phyloP scores from a whole-genome alignment of 2,329 filamentous ascomycete genomes.

The Penicillium olsonii region DNA sequence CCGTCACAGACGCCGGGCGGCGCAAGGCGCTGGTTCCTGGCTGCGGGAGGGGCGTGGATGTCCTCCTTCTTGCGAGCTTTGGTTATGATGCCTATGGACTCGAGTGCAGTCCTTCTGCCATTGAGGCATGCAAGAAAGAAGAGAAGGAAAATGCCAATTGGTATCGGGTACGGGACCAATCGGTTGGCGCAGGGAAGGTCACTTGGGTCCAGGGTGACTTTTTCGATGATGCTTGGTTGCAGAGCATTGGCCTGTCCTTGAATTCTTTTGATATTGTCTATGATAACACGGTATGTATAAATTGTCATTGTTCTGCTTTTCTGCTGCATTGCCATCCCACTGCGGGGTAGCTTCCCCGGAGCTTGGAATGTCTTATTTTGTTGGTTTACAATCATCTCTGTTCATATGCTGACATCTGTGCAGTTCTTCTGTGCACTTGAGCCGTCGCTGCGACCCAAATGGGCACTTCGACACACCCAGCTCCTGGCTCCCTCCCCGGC shows the following conservation, averaged over 20 bases:
- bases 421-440: conserved; percentile 65
- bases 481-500: conserved; percentile 51
- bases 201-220: conserved; percentile 49
- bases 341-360: not conserved
- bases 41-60: conserved; percentile 81
- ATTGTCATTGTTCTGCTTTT: not conserved
- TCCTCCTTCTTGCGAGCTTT: conserved; percentile 69
- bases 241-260: conserved; percentile 32
- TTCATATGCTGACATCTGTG: conserved; percentile 12
- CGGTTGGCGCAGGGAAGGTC: conserved; percentile 39
- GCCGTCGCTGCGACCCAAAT: conserved; percentile 56
- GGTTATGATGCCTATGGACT: conserved; percentile 78
- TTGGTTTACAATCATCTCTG: not conserved
- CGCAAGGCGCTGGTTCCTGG: conserved; percentile 73
- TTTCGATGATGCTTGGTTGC: conserved; percentile 46
- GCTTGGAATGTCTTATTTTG: not conserved
- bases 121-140: conserved; percentile 41
- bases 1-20: conserved; percentile 30
- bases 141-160: conserved; percentile 34
- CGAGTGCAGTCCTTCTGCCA: conserved; percentile 61
- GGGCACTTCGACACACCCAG: conserved; percentile 58
- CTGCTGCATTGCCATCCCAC: not conserved
- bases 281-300: conserved; percentile 59
- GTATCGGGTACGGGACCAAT: conserved; percentile 38
- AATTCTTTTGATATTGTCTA: conserved; percentile 56